A percentile compares a stretch with the other conserved stretches of the same genome.
phyloP scores from a whole-genome alignment of 1,284 basidiomycete genomes.

The Trichosporon coremiiforme region DNA sequence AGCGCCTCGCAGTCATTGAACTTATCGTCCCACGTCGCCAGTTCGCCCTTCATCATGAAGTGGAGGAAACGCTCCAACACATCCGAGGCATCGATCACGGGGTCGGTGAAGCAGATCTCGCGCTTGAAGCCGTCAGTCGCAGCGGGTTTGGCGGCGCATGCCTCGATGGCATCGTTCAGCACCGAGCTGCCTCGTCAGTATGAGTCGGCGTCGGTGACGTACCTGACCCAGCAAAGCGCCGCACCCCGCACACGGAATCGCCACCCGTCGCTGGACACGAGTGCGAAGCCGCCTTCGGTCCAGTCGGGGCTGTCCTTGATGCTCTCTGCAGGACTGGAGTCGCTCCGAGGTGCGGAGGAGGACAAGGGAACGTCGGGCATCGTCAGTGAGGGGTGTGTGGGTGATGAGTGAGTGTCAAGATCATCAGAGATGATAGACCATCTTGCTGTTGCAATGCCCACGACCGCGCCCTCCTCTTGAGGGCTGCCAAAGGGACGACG shows the following conservation, averaged over 20 bases:
- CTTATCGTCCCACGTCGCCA: neutral
- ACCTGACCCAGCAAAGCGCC: neutral
- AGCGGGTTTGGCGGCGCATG: neutral
- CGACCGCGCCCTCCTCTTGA: too few relatives aligned
- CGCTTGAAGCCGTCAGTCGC: neutral
- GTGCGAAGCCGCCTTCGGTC: neutral
- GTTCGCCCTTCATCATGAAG: neutral
- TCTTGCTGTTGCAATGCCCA: too few relatives aligned
- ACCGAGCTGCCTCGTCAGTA: neutral
- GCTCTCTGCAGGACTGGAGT: neutral
- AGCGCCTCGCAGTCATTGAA: neutral
- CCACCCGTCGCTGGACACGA: neutral
- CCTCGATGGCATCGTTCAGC: neutral
- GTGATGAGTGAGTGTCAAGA: too few relatives aligned
- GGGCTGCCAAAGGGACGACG: too few relatives aligned
- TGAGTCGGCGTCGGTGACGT: neutral
- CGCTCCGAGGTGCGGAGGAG: too few relatives aligned
- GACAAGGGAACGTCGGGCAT: too few relatives aligned
- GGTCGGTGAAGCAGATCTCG: neutral
- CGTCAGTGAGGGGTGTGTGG: too few relatives aligned
- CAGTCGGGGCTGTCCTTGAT: neutral
- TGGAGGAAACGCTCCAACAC: neutral
- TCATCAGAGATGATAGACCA: too few relatives aligned
- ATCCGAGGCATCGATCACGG: neutral
- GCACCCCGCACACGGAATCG: neutral